Percentiles rank a stretch among this genome's conserved stretches.
Conservation (phyloP, 2,329 filamentous ascomycete species). For the Calcarisporium arbuscula region DNA sequence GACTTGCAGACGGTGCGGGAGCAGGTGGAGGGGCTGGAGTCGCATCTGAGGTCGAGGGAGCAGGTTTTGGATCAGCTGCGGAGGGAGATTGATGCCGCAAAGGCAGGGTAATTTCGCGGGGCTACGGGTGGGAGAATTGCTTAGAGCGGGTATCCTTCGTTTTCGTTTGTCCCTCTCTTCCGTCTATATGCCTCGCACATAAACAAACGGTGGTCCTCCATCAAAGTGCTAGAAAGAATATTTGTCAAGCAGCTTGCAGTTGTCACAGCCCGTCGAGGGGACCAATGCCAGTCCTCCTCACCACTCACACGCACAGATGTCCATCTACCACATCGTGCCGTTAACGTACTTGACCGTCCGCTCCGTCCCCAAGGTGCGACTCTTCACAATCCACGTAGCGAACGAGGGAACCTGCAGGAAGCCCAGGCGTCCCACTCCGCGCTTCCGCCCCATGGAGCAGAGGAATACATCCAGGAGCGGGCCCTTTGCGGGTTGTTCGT, state of each 20-base stretch:
- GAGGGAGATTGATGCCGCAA: conserved; percentile 83
- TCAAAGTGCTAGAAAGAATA: no score
- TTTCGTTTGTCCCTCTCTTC: conserved; percentile 15
- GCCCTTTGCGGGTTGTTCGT: conserved; percentile 36
- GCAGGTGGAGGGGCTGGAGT: conserved; percentile 85
- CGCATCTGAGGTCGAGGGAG: conserved; percentile 71
- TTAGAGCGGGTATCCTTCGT: conserved; percentile 7
- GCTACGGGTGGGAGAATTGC: conserved; percentile 5
- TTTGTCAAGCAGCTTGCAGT: no score
- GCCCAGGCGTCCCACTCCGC: conserved; percentile 43
- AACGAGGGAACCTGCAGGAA: conserved; percentile 43
- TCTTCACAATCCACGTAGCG: conserved; percentile 45
- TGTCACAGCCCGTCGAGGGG: no score
- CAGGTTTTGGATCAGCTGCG: conserved; percentile 69
- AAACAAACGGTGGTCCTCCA: no score
- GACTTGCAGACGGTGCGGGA: conserved; percentile 88
- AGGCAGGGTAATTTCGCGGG: conserved; percentile 41
- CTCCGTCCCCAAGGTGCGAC: conserved; percentile 41
- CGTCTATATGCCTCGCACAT: no score
- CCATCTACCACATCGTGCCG: conserved; percentile 43
- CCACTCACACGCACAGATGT: no score
- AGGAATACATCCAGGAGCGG: conserved; percentile 43
- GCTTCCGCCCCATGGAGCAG: conserved; percentile 41
- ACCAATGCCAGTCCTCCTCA: no score
- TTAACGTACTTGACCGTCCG: conserved; percentile 38